phyloP scores from a whole-genome alignment of 495 filamentous ascomycete species.

The Amphirosellinia nigrospora region DNA sequence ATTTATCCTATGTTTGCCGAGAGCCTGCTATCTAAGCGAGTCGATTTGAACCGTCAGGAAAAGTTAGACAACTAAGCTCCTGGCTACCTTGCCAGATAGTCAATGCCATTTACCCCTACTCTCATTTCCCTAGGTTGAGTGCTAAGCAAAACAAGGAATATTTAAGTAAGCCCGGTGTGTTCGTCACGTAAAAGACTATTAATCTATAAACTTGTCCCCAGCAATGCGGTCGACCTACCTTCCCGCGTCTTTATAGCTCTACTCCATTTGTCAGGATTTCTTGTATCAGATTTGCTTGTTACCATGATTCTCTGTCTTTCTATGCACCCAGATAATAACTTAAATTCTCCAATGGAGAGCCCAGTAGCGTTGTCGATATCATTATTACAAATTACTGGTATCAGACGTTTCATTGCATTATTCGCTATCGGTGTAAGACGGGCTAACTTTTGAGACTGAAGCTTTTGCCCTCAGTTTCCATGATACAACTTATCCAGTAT shows the following conservation, averaged over 20 bases:
- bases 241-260: not conserved
- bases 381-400: not conserved
- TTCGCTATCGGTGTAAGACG: not conserved
- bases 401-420: not conserved
- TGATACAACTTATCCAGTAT: not conserved
- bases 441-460: not conserved
- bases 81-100: not conserved
- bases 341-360: not conserved
- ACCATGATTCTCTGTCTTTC: not conserved
- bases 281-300: too few relatives aligned
- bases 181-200: too few relatives aligned
- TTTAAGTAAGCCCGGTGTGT: not conserved
- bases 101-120: not conserved
- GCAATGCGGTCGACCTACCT: too few relatives aligned
- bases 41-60: not conserved
- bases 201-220: too few relatives aligned
- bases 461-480: not conserved
- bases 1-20: not conserved
- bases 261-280: not conserved
- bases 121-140: not conserved
- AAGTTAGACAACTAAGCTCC: not conserved
- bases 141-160: not conserved
- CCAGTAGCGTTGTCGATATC: not conserved
- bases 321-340: not conserved
- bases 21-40: not conserved